These are phyloP conservation scores for Candida endomychidarum DNA, from an alignment of 805 yeast genomes.

Conservation along the genomic window DNA sequence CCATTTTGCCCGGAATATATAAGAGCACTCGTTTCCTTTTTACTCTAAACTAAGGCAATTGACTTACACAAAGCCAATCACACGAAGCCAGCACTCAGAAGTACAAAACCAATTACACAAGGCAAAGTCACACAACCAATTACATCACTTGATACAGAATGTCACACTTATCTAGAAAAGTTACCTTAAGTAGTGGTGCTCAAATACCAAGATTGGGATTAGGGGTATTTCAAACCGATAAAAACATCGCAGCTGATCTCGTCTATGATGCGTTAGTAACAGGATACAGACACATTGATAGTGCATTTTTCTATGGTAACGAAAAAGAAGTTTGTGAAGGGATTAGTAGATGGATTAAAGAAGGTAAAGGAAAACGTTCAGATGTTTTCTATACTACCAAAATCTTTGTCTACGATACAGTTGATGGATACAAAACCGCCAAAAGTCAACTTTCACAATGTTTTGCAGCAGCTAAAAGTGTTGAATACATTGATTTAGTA, in stretches of 20 bases:
- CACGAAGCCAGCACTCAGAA: too few relatives aligned
- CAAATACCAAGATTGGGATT: conserved; percentile 12
- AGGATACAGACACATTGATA: conserved; percentile 76
- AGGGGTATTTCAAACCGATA: conserved; percentile 14
- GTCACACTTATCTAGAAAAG: too few relatives aligned
- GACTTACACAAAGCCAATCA: too few relatives aligned
- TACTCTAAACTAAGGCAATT: too few relatives aligned
- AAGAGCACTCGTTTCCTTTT: too few relatives aligned
- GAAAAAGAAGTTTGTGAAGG: conserved; percentile 60
- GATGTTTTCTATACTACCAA: conserved; percentile 41
- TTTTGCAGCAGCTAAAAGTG: conserved; percentile 30
- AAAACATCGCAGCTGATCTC: background rate
- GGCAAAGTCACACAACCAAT: too few relatives aligned
- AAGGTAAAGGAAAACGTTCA: conserved; percentile 12
- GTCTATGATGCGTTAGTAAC: conserved; percentile 47
- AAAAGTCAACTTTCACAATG: conserved; percentile 28
- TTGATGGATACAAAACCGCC: conserved; percentile 38
- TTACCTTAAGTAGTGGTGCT: conserved; percentile 9
- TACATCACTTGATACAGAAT: too few relatives aligned
- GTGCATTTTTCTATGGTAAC: conserved; percentile 68
- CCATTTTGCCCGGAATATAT: too few relatives aligned
- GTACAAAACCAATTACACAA: too few relatives aligned
- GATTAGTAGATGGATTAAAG: conserved; percentile 45
- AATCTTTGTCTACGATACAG: conserved; percentile 21
- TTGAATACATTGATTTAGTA: conserved; percentile 41